Conservation (phyloP, 2,329 filamentous ascomycete genomes). For the Fusarium bactridioides region DNA sequence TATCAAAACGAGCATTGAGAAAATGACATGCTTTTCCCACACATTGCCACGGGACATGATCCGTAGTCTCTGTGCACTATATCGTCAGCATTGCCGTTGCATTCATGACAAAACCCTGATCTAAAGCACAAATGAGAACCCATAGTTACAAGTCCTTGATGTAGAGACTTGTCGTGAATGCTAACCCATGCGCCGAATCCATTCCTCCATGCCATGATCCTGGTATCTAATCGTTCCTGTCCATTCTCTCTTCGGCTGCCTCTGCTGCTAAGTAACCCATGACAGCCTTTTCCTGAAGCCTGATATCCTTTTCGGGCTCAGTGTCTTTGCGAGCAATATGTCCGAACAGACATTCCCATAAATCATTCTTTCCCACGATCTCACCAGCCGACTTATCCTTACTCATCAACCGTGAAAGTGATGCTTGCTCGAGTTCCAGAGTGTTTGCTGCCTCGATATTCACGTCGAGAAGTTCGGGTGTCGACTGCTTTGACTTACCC, state of each 20-base stretch:
- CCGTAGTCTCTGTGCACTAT: not conserved
- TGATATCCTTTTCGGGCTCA: slow-evolving; percentile 35
- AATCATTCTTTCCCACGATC: slow-evolving; percentile 76
- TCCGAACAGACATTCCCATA: slow-evolving; percentile 92
- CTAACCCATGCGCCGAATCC: not conserved
- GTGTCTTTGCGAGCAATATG: slow-evolving; percentile 50
- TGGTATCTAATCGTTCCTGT: not conserved
- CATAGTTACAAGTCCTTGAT: not conserved
- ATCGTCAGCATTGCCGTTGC: not conserved
- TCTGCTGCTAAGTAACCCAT: slow-evolving; percentile 56
- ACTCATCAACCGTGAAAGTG: slow-evolving; percentile 73
- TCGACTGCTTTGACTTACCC: slow-evolving; percentile 51
- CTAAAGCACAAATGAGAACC: not conserved
- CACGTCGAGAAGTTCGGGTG: slow-evolving; percentile 62
- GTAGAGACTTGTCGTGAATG: not conserved
- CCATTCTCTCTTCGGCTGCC: slow-evolving; percentile 51
- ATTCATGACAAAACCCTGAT: not conserved
- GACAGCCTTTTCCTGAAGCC: slow-evolving; percentile 46
- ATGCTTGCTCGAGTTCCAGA: slow-evolving; percentile 78
- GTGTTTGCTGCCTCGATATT: slow-evolving; percentile 85
- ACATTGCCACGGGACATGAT: not conserved
- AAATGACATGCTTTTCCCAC: slow-evolving; percentile 20
- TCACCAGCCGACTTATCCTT: slow-evolving; percentile 79
- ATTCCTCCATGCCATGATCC: not conserved
- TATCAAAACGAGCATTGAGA: slow-evolving; percentile 28